These are phyloP conservation scores for Backusella westeae DNA, from an alignment of 192 early-diverging fungal species.

Conservation along the genomic window DNA sequence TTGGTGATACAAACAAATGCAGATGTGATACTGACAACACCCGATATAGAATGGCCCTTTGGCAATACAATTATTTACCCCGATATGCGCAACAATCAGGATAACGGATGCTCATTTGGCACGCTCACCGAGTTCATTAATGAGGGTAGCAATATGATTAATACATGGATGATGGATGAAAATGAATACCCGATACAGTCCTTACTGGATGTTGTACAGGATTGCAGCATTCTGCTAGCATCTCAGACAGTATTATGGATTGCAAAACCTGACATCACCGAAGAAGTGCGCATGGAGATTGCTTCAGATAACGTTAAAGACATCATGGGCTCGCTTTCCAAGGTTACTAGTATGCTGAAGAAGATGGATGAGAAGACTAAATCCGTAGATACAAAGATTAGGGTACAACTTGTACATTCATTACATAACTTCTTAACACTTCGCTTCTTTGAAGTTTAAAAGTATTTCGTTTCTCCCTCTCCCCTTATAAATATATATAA, in stretches of 20 bases:
- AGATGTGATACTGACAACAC: constrained; percentile 28
- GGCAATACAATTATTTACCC: constrained; percentile 40
- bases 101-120: constrained; percentile 38
- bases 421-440: not conserved
- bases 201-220: constrained; percentile 16
- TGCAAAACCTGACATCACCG: not conserved
- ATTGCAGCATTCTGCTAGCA: constrained; percentile 10
- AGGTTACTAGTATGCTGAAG: not conserved
- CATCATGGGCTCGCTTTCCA: not conserved
- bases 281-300: constrained; percentile 5
- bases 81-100: constrained; percentile 25
- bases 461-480: not conserved
- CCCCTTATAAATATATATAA: not conserved
- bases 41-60: constrained; percentile 40
- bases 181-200: not conserved
- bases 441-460: not conserved
- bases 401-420: not conserved
- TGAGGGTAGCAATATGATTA: constrained; percentile 1
- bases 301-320: constrained; percentile 9
- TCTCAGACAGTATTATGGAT: constrained; percentile 14
- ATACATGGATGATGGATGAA: not conserved
- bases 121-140: constrained; percentile 36
- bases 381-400: not conserved
- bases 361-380: not conserved
- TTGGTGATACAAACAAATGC: constrained; percentile 39